phyloP scores from a whole-genome alignment of 139 green algal species.

The Chlamydomonas sphaeroides region DNA sequence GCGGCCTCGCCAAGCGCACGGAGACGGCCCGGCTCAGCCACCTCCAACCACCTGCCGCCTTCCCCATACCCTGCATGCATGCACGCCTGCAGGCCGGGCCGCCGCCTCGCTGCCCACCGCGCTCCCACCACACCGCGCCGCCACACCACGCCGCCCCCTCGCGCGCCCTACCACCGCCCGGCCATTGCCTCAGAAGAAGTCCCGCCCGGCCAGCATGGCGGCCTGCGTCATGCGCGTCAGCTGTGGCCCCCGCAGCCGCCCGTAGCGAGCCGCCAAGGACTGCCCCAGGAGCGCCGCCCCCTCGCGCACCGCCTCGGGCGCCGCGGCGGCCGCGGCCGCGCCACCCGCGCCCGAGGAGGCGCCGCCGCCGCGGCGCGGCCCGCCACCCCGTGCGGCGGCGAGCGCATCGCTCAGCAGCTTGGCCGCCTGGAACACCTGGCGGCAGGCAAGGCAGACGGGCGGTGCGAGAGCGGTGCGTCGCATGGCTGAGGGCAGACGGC shows the following conservation, averaged over 20 bases:
- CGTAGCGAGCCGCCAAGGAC: constrained; percentile 25
- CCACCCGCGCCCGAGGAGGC: not conserved
- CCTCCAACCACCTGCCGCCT: too few species aligned
- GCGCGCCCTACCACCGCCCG: too few species aligned
- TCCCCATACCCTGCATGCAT: too few species aligned
- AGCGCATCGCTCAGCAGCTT: constrained; percentile 31
- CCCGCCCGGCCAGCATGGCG: not conserved
- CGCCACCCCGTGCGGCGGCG: not conserved
- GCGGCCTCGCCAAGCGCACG: too few species aligned
- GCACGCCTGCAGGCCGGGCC: too few species aligned
- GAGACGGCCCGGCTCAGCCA: too few species aligned
- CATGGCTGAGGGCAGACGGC: too few species aligned
- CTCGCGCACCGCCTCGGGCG: constrained; percentile 11
- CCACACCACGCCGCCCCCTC: too few species aligned
- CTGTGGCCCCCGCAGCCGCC: constrained; percentile 9
- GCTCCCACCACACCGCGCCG: too few species aligned
- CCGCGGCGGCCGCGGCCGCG: not conserved
- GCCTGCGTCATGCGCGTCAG: constrained; percentile 22
- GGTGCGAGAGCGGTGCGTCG: too few species aligned
- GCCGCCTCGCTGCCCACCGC: too few species aligned
- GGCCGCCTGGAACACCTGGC: constrained; percentile 31
- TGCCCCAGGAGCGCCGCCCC: constrained; percentile 29
- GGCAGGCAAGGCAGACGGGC: not conserved
- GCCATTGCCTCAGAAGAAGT: constrained; percentile 42
- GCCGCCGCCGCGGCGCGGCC: not conserved